These are phyloP conservation scores for Periconia digitata DNA, from an alignment of 2,329 filamentous ascomycete species.

Conservation along the genomic window DNA sequence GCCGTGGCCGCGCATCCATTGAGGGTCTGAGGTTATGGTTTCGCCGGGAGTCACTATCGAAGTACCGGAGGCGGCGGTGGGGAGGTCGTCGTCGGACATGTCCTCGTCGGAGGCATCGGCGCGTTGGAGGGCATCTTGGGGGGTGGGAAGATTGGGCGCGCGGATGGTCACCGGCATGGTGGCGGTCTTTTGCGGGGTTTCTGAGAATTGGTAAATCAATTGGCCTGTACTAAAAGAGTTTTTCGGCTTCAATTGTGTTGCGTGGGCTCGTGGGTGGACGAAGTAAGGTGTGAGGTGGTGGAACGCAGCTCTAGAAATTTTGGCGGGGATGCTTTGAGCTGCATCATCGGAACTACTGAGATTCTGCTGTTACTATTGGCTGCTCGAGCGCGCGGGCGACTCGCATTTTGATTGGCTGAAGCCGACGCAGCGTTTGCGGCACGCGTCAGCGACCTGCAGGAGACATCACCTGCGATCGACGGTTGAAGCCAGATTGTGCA, in stretches of 20 bases:
- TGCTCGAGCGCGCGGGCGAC: neutral
- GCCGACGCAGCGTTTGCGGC: too few species aligned
- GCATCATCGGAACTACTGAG: neutral
- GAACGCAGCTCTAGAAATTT: constrained; percentile 28
- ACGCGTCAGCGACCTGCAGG: too few species aligned
- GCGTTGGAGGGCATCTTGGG: constrained; percentile 42
- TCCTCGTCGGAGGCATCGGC: constrained; percentile 51
- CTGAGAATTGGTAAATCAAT: too few species aligned
- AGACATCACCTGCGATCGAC: too few species aligned
- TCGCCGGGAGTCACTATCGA: constrained; percentile 85
- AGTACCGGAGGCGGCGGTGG: constrained; percentile 28
- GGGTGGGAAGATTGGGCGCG: constrained; percentile 46
- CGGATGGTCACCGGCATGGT: constrained; percentile 63
- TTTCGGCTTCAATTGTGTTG: too few species aligned
- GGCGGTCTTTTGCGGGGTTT: neutral
- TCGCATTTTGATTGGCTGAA: too few species aligned
- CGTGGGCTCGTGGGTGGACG: neutral
- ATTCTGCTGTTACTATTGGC: neutral
- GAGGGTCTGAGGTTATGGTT: constrained; percentile 83
- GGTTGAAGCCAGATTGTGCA: too few species aligned
- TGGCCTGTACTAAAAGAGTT: too few species aligned
- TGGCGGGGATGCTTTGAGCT: constrained; percentile 23
- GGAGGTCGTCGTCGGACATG: constrained; percentile 47
- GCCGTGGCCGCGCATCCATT: constrained; percentile 98
- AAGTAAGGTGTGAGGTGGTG: neutral